A percentile compares a stretch with the other conserved stretches of the same genome.
Conservation (phyloP, 2,329 filamentous ascomycete species). For the Alternaria dauci region DNA sequence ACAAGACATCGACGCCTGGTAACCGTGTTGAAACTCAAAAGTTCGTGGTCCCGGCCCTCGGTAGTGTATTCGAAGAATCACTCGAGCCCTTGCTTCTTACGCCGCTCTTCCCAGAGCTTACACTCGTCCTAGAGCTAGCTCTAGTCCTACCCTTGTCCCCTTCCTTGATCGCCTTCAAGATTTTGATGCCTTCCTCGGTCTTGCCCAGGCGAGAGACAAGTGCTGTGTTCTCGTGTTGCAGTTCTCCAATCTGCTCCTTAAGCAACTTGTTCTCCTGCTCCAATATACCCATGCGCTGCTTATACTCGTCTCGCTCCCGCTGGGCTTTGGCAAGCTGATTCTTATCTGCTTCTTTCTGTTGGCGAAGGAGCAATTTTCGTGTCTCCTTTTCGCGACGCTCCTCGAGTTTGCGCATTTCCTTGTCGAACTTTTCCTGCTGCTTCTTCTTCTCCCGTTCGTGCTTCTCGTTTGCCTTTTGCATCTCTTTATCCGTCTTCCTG, state of each 20-base stretch:
- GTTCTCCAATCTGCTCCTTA: conserved; percentile 60
- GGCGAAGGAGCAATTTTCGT: conserved; percentile 70
- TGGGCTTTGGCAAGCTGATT: conserved; percentile 57
- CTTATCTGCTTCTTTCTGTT: conserved; percentile 66
- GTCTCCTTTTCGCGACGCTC: conserved; percentile 72
- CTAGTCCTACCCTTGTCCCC: conserved; percentile 31
- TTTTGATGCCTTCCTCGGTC: conserved; percentile 45
- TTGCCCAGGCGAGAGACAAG: conserved; percentile 58
- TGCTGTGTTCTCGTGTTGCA: conserved; percentile 66
- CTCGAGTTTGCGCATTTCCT: conserved; percentile 67
- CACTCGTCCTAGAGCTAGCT: conserved; percentile 39
- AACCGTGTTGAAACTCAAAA: neutral
- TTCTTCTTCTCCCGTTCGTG: conserved; percentile 65
- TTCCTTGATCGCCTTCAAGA: conserved; percentile 44
- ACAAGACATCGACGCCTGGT: neutral
- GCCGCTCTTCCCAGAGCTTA: conserved; percentile 31
- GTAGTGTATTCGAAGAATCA: conserved; percentile 17
- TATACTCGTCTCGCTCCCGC: conserved; percentile 59
- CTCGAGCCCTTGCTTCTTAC: conserved; percentile 20
- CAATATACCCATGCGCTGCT: conserved; percentile 56
- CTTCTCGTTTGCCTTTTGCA: conserved; percentile 69
- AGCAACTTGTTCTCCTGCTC: conserved; percentile 61
- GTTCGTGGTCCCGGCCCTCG: conserved; percentile 21
- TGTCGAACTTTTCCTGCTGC: conserved; percentile 53
- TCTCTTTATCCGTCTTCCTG: conserved; percentile 58